Evolutionary conservation across 1,139 yeast species (phyloP).

Genomic region (Saccharomyces uvarum): DNA sequence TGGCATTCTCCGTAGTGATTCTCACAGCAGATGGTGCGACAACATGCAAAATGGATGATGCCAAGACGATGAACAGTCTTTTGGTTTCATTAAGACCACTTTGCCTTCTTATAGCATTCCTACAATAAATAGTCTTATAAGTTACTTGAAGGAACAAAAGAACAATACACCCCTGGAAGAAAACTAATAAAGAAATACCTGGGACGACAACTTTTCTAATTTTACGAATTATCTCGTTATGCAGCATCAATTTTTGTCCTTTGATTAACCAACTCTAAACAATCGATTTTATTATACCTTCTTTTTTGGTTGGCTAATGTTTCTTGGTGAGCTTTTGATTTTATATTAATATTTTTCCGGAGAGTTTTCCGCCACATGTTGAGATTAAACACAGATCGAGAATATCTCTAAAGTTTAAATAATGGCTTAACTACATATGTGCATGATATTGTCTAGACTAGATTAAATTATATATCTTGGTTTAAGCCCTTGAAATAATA

Average conservation of each 20-base stretch:
- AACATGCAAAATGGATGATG: constrained; percentile 25
- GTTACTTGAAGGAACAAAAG: constrained; percentile 18
- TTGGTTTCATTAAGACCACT: constrained; percentile 23
- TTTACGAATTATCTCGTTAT: background rate
- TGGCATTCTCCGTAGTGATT: constrained; percentile 26
- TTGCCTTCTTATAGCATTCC: constrained; percentile 16
- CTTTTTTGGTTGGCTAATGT: background rate
- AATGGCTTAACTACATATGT: too few relatives aligned
- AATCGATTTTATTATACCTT: background rate
- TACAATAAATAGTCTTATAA: constrained; percentile 10
- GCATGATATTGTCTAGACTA: too few relatives aligned
- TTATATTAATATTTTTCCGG: background rate
- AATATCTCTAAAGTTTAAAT: background rate
- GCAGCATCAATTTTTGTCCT: background rate
- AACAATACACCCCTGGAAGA: constrained; percentile 17
- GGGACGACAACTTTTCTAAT: constrained; percentile 8
- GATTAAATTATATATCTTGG: too few relatives aligned
- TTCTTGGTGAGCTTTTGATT: background rate
- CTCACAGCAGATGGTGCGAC: constrained; percentile 30
- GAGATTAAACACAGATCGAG: background rate
- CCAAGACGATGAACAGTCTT: constrained; percentile 25
- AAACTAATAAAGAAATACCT: constrained; percentile 10
- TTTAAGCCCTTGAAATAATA: too few relatives aligned
- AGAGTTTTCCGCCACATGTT: background rate
- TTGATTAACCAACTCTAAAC: background rate